Evolutionary conservation across 495 filamentous ascomycete genomes (phyloP).

Genomic region (Penicillium desertorum): DNA sequence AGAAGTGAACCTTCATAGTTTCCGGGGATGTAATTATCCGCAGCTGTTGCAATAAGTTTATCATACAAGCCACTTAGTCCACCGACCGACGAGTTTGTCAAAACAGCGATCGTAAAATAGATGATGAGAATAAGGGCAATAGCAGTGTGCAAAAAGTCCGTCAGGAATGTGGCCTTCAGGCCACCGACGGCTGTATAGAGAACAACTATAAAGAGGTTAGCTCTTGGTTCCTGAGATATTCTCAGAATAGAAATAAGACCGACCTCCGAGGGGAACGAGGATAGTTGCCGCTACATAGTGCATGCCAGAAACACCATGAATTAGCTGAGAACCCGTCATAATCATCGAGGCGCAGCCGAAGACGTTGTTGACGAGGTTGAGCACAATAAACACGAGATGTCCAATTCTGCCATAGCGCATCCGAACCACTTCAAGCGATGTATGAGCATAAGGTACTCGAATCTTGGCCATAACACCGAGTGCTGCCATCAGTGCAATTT

Average conservation of each 20-base stretch:
- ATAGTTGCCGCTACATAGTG: slow-evolving; percentile 44
- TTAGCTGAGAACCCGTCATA: slow-evolving; percentile 36
- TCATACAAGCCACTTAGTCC: slow-evolving; percentile 40
- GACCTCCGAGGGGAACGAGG: slow-evolving; percentile 47
- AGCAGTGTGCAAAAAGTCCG: slow-evolving; percentile 41
- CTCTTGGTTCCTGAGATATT: background rate
- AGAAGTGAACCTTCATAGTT: slow-evolving; percentile 51
- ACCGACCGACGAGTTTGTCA: slow-evolving; percentile 34
- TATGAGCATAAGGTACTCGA: slow-evolving; percentile 56
- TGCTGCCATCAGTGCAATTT: slow-evolving; percentile 43
- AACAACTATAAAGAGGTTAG: slow-evolving; percentile 27
- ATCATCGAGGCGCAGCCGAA: slow-evolving; percentile 48
- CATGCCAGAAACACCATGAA: slow-evolving; percentile 42
- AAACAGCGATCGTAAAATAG: slow-evolving; percentile 38
- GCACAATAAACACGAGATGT: slow-evolving; percentile 51
- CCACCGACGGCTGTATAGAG: slow-evolving; percentile 44
- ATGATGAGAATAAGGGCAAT: slow-evolving; percentile 43
- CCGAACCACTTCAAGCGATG: slow-evolving; percentile 54
- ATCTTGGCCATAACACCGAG: slow-evolving; percentile 43
- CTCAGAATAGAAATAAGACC: background rate
- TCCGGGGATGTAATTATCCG: slow-evolving; percentile 41
- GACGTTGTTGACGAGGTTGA: slow-evolving; percentile 54
- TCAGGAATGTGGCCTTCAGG: slow-evolving; percentile 43
- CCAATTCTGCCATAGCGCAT: slow-evolving; percentile 53
- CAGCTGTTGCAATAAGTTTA: slow-evolving; percentile 32